These are phyloP conservation scores for Chrysoporthe deuterocubensis DNA, from an alignment of 2,329 filamentous ascomycete genomes.

Conservation along the genomic window DNA sequence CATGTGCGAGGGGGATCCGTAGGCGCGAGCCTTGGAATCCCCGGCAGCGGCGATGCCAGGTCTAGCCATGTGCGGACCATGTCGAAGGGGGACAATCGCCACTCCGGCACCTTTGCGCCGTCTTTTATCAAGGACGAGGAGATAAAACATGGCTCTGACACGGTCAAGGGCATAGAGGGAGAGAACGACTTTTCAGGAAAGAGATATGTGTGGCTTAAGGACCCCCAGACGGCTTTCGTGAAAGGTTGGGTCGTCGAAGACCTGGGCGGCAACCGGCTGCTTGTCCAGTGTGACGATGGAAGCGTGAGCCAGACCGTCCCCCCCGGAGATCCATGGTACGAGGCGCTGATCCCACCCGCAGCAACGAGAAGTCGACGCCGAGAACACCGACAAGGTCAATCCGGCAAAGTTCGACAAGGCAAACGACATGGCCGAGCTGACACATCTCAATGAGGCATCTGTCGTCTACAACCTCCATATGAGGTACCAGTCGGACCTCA, in stretches of 20 bases:
- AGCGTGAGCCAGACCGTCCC: conserved; percentile 59
- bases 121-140: conserved; percentile 94
- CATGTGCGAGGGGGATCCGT: conserved; percentile 23
- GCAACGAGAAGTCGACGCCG: conserved; percentile 84
- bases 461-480: conserved; percentile 97
- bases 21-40: conserved; percentile 17
- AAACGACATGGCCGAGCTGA: conserved; percentile 98
- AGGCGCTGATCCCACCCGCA: conserved; percentile 40
- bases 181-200: conserved; percentile 99
- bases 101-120: conserved; percentile 87
- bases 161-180: conserved; percentile 80
- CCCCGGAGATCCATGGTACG: not conserved
- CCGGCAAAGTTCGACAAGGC: conserved; percentile 99
- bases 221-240: conserved; percentile 84
- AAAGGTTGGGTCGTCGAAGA: conserved; percentile 93
- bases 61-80: conserved; percentile 53
- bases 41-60: conserved; percentile 27
- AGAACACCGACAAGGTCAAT: conserved; percentile 97
- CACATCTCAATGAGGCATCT: conserved; percentile 95
- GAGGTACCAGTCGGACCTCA: conserved; percentile 93
- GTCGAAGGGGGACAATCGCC: conserved; percentile 67
- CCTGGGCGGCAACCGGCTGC: conserved; percentile 66
- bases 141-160: conserved; percentile 60
- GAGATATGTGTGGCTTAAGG: conserved; percentile 96
- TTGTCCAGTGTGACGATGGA: conserved; percentile 94